Base-by-base conservation (phyloP, 768 basidiomycete species). In the Tricholoma furcatifolium region DNA sequence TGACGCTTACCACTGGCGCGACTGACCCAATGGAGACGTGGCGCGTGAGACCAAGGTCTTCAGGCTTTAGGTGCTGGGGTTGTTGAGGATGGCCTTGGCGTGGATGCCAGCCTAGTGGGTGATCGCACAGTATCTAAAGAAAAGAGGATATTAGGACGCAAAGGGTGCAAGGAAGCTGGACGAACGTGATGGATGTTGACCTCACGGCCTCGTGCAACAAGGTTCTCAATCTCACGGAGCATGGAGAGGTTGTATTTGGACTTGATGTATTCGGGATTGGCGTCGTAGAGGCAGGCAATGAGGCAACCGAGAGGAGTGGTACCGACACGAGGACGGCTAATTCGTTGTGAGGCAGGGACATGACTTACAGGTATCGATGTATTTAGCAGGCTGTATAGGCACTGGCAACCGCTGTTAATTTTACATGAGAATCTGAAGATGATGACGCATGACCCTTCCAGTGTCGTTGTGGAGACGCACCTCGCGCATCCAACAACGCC, bases 31-130 rank as follows among this genome's bases (percentile, higher is more conserved):
- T 98, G 36, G 96, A 97, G 59, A 99, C 95, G 65, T 98, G 98
- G 66, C 97, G 87, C 8, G 88, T 93, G 65, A 99, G 81, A 62
- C 97, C 97, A 65, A 99, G 98, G 75, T 99, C 97, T 70, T 96
- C 93, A 14, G 97, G 97, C 84, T 94, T 98, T 98, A 99, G 9
- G 97, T 99, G 64, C 90, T 92, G 2, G 97, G 97, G 80, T 99
- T 99, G 77, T 98, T 97, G 58, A 95, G 84, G 71, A 99, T 99
- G 35, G 97, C 97, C 81, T 99, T 99, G 75, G 97, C 97, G 72
- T 99, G 97, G 59, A 99, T 99, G 68, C 97, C 97, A 17, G 97
- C 97, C 87, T 99, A 98, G 86, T 98, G 97, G 23, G 97, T 99
- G 78, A 99, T 98, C 3, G 97, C 97, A 67, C 97, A 98, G 74